Base-by-base conservation (phyloP, 768 basidiomycete genomes). In the Gloeopeniophorella convolvens region DNA sequence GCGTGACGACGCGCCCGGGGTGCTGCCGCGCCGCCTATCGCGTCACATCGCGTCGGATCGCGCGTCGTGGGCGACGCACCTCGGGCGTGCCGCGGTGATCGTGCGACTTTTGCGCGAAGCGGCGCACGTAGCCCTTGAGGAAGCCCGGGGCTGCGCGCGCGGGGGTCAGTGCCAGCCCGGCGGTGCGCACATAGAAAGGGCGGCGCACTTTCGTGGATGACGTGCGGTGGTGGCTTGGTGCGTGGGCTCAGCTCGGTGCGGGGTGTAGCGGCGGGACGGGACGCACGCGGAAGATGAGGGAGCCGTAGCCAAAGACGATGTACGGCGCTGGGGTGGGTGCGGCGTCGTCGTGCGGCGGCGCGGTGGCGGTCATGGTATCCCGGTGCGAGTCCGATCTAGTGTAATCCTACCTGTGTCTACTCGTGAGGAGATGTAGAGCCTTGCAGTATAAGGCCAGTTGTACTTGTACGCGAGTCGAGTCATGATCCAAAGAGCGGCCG, bases 11-110 rank as follows among this genome's bases (percentile, higher is more conserved):
- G 35, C 91, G 70, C 3, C 93, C 93, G 3, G 92, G 92, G 43
- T 72, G 78, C 88, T 90, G 56, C 13, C 5, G 23, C 2, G 20
- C 6, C 6, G 15, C n/a, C 33, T 18, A 45, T n/a, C 26, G 44
- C 8, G 32, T 34, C 20, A 36, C 39, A 27, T 15, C 28, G 10
- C 20, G 39, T 9, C 3, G 13, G 3, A n/a, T n/a, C n/a, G 10
- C 7, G 33, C 5, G 18, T n/a, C 1, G 50, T 15, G 7, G 30
- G 40, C 16, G 5, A 48, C 66, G 45, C 32, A 87, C 85, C 71
- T 91, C 84, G 2, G 82, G 87, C 0, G 91, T 94, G 16, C 93
- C 93, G 10, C 93, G 77, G 66, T 97, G 93, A 62, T 97, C 93
- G 63, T 91, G 88, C 48, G 90, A 94, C 62, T 80, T 78, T 67